A percentile compares a stretch with the other conserved stretches of the same genome.
Evolutionary conservation across 495 filamentous ascomycete species (phyloP).

Genomic region (Tetracladium setigerum): DNA sequence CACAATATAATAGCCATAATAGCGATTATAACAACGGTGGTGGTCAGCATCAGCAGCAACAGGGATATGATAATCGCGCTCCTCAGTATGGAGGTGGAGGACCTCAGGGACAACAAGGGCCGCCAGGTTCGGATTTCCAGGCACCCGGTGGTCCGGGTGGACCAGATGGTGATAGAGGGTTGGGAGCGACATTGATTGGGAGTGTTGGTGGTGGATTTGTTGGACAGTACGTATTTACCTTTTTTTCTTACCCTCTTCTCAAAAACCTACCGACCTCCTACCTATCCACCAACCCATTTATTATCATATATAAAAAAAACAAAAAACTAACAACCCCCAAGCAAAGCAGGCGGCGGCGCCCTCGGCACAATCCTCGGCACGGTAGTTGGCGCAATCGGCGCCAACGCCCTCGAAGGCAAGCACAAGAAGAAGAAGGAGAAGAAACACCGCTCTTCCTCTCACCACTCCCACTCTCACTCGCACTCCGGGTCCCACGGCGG

Average conservation of each 20-base stretch:
- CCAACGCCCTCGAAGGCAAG: slow-evolving; percentile 44
- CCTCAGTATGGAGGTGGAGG: slow-evolving; percentile 2
- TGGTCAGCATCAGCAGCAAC: not conserved
- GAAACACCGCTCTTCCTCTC: slow-evolving; percentile 8
- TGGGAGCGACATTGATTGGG: slow-evolving; percentile 47
- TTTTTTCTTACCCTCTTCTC: slow-evolving; percentile 16
- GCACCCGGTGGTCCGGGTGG: slow-evolving; percentile 15
- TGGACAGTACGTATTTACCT: slow-evolving; percentile 26
- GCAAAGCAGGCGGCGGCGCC: slow-evolving; percentile 34
- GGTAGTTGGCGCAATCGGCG: slow-evolving; percentile 48
- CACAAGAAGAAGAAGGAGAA: slow-evolving; percentile 29
- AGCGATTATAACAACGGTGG: not conserved
- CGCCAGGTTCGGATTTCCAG: slow-evolving; percentile 2
- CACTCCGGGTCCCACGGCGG: slow-evolving; percentile 3
- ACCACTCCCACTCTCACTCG: not conserved
- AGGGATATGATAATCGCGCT: not conserved
- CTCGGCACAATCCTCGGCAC: slow-evolving; percentile 42
- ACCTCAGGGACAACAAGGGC: not conserved
- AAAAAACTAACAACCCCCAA: no score
- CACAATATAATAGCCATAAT: not conserved
- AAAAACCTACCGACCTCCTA: no score
- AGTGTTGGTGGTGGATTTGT: slow-evolving; percentile 45
- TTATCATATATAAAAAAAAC: no score
- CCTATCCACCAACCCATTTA: no score
- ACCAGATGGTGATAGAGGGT: slow-evolving; percentile 37